Percentiles rank a stretch among this genome's conserved stretches.
phyloP scores from a whole-genome alignment of 345 rosid species.

The Aegle marmelos region DNA sequence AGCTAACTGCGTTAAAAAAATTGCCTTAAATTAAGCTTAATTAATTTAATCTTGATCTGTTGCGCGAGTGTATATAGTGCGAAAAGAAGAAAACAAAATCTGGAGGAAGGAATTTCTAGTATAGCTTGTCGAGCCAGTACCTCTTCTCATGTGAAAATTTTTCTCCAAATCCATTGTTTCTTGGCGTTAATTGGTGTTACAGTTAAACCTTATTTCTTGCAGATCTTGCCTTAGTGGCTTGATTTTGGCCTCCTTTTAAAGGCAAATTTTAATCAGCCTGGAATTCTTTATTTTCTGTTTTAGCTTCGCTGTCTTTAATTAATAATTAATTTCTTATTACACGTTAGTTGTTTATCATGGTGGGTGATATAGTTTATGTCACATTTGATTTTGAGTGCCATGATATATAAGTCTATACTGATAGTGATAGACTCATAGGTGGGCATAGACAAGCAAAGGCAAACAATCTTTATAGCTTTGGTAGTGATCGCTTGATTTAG shows the following conservation, averaged over 20 bases:
- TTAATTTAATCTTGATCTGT: too few relatives aligned
- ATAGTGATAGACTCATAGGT: background rate
- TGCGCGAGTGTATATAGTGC: too few relatives aligned
- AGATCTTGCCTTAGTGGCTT: background rate
- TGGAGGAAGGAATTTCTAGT: constrained; percentile 42
- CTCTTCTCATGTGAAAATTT: constrained; percentile 36
- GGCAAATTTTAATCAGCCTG: constrained; percentile 12
- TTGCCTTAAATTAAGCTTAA: too few relatives aligned
- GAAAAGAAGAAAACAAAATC: constrained; percentile 14
- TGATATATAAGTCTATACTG: background rate
- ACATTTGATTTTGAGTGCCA: background rate
- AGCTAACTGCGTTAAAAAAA: too few relatives aligned
- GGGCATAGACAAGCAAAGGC: background rate
- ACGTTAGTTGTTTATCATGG: too few relatives aligned
- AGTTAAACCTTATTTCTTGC: too few relatives aligned
- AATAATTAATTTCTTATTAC: too few relatives aligned
- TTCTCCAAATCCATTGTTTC: constrained; percentile 37
- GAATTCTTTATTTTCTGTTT: background rate
- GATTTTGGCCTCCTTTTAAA: background rate
- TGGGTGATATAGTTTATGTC: background rate
- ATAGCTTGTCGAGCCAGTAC: constrained; percentile 41
- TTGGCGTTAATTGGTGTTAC: background rate
- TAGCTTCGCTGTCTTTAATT: too few relatives aligned
- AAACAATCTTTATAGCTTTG: too few relatives aligned
- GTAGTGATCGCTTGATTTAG: too few relatives aligned